phyloP scores from a whole-genome alignment of 192 early-diverging fungal species.

The Backusella psychrophila region DNA sequence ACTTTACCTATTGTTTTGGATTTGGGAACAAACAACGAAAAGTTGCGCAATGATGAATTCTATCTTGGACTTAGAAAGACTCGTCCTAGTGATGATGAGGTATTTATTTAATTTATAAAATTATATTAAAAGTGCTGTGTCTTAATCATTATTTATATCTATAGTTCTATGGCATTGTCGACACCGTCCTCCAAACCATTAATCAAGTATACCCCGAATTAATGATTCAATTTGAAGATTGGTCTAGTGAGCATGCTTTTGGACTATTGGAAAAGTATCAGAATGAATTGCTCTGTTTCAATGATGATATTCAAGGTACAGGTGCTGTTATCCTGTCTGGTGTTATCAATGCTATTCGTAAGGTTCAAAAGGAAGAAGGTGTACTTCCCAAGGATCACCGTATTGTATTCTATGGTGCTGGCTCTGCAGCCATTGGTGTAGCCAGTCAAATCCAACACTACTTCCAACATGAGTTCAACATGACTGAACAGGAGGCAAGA shows the following conservation, averaged over 20 bases:
- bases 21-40: slow-evolving; percentile 87
- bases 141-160: not conserved
- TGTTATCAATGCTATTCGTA: slow-evolving; percentile 84
- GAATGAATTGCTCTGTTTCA: slow-evolving; percentile 82
- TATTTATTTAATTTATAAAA: not conserved
- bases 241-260: slow-evolving; percentile 90
- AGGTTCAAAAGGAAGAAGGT: slow-evolving; percentile 51
- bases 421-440: slow-evolving; percentile 94
- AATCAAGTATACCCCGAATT: slow-evolving; percentile 71
- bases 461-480: slow-evolving; percentile 70
- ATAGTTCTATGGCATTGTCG: slow-evolving; percentile 78
- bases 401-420: slow-evolving; percentile 93
- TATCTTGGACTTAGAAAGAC: slow-evolving; percentile 82
- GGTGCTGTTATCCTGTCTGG: slow-evolving; percentile 93
- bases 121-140: not conserved
- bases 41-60: slow-evolving; percentile 81
- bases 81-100: slow-evolving; percentile 57
- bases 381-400: slow-evolving; percentile 75
- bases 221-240: slow-evolving; percentile 97
- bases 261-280: slow-evolving; percentile 80
- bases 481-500: slow-evolving; percentile 72
- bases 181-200: slow-evolving; percentile 76
- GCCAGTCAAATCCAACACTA: slow-evolving; percentile 86
- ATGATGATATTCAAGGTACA: slow-evolving; percentile 94
- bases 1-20: slow-evolving; percentile 93